These are phyloP conservation scores for Bacidia gigantensis DNA, from an alignment of 495 filamentous ascomycete species.

Conservation along the genomic window DNA sequence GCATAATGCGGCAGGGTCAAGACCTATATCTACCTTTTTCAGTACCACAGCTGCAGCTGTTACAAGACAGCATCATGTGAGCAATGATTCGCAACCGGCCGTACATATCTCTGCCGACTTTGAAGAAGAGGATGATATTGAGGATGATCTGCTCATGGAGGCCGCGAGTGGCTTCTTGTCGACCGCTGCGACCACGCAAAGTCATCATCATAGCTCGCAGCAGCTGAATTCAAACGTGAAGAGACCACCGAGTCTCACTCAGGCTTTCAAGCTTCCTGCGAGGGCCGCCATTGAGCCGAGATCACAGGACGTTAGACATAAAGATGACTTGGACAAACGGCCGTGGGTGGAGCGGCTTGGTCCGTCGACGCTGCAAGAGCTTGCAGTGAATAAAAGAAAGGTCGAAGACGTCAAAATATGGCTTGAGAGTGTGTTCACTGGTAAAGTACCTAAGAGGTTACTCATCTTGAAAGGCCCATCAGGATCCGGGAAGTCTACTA, in stretches of 20 bases:
- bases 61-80: not conserved
- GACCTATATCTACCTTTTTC: conserved; percentile 32
- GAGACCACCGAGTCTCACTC: conserved; percentile 1
- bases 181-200: not conserved
- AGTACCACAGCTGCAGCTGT: conserved; percentile 18
- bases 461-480: conserved; percentile 84
- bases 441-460: conserved; percentile 46
- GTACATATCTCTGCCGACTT: conserved; percentile 15
- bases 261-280: conserved; percentile 10
- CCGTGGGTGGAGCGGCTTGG: conserved; percentile 84
- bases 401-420: conserved; percentile 72
- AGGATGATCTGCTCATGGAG: conserved; percentile 27
- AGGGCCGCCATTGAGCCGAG: not conserved
- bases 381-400: conserved; percentile 89
- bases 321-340: conserved; percentile 16
- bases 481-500: conserved; percentile 85
- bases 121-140: conserved; percentile 26
- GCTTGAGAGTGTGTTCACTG: conserved; percentile 59
- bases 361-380: conserved; percentile 58
- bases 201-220: not conserved
- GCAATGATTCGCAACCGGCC: not conserved
- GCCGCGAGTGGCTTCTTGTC: conserved; percentile 5
- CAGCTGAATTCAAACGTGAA: not conserved
- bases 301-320: not conserved
- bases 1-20: conserved; percentile 10